Evolutionary conservation across 768 basidiomycete genomes (phyloP).

Genomic region (Steccherinum ochraceum): DNA sequence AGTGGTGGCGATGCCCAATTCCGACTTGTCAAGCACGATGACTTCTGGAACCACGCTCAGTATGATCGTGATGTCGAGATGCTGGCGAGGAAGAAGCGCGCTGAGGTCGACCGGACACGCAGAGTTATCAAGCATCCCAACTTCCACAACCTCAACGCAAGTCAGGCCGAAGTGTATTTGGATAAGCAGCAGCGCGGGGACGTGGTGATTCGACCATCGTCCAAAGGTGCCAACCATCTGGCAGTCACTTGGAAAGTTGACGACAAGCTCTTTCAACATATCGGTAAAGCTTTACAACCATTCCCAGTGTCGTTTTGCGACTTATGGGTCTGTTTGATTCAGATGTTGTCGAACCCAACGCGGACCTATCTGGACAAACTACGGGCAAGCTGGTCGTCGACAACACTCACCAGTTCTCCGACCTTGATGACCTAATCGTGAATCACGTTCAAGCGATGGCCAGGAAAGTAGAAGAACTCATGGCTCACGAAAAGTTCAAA

Average conservation of each 20-base stretch:
- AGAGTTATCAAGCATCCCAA: conserved; percentile 96
- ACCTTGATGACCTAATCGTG: conserved; percentile 95
- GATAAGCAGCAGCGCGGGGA: conserved; percentile 91
- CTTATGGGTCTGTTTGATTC: conserved; percentile 5
- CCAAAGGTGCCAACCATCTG: conserved; percentile 87
- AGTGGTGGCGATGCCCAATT: conserved; percentile 54
- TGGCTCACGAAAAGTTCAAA: conserved; percentile 94
- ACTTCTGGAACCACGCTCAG: conserved; percentile 59
- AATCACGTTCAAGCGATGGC: conserved; percentile 95
- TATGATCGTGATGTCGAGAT: conserved; percentile 66
- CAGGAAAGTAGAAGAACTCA: conserved; percentile 88
- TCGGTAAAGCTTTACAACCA: conserved; percentile 51
- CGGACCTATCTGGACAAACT: conserved; percentile 63
- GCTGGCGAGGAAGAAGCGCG: conserved; percentile 75
- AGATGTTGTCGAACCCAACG: conserved; percentile 83
- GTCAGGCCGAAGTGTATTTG: conserved; percentile 84
- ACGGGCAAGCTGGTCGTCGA: conserved; percentile 69
- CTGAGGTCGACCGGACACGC: conserved; percentile 71
- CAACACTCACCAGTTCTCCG: conserved; percentile 74
- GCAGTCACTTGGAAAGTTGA: conserved; percentile 99
- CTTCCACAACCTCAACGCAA: conserved; percentile 91
- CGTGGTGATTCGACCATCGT: conserved; percentile 93
- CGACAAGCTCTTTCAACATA: conserved; percentile 91
- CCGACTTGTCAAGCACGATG: conserved; percentile 53
- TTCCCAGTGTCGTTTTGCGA: not conserved